A percentile compares a stretch with the other conserved stretches of the same genome.
Conservation (phyloP, 2,329 filamentous ascomycete genomes). For the Apiospora malaysiana region DNA sequence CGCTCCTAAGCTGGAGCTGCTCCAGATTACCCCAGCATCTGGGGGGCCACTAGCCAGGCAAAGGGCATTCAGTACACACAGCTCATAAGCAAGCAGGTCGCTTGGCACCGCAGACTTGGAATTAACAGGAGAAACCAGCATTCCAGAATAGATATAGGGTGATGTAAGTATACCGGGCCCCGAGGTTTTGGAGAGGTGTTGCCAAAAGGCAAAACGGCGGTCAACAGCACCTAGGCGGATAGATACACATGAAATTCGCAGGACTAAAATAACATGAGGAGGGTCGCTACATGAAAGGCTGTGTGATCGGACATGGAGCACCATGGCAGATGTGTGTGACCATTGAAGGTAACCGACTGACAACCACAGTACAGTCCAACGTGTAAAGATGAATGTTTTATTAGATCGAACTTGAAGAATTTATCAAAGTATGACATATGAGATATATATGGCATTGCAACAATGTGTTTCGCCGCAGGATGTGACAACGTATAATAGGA, state of each 20-base stretch:
- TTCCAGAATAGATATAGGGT: not conserved
- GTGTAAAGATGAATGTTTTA: too few species aligned
- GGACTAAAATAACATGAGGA: not conserved
- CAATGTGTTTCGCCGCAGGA: too few species aligned
- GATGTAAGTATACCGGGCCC: not conserved
- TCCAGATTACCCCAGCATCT: slow-evolving; percentile 17
- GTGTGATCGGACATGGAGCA: not conserved
- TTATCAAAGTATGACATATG: too few species aligned
- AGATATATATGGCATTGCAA: too few species aligned
- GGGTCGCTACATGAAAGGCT: not conserved
- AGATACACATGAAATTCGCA: not conserved
- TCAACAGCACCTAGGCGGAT: not conserved
- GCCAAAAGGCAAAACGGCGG: not conserved
- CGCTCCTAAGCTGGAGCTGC: slow-evolving; percentile 26
- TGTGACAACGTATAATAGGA: too few species aligned
- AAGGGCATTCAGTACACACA: too few species aligned
- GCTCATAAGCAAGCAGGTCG: not conserved
- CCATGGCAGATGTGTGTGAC: not conserved
- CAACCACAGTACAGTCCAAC: too few species aligned
- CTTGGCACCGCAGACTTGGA: not conserved
- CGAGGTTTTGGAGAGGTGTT: not conserved
- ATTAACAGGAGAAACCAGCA: not conserved
- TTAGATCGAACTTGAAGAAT: too few species aligned
- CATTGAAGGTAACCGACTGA: not conserved
- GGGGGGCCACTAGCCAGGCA: slow-evolving; percentile 9